These are phyloP conservation scores for Daldinia loculata DNA, from an alignment of 495 filamentous ascomycete species.

Conservation along the genomic window DNA sequence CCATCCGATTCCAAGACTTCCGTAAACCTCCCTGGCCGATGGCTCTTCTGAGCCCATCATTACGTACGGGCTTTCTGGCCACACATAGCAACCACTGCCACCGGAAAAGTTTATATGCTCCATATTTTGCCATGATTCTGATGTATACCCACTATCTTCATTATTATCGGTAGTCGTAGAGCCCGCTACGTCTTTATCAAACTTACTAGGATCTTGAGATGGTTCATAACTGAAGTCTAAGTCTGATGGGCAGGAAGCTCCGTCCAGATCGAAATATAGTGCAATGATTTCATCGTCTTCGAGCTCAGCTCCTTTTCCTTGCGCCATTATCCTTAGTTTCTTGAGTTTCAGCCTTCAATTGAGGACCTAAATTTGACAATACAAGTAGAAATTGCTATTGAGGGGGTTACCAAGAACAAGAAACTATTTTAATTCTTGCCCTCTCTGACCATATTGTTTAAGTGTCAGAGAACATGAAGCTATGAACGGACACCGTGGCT, in stretches of 20 bases:
- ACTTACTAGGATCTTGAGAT: not conserved
- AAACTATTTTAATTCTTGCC: not conserved
- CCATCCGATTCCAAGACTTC: not conserved
- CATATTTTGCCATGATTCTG: not conserved
- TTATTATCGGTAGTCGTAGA: constrained; percentile 2
- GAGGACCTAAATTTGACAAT: not conserved
- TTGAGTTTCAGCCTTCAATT: not conserved
- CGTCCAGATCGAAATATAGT: constrained; percentile 22
- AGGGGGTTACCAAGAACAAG: not conserved
- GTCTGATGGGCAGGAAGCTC: not conserved
- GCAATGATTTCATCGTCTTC: constrained; percentile 14
- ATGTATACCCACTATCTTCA: not conserved
- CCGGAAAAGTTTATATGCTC: constrained; percentile 17
- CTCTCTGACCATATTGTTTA: not conserved
- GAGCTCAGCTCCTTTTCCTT: not conserved
- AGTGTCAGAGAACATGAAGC: not conserved
- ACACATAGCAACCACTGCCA: constrained; percentile 3
- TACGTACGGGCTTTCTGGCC: constrained; percentile 13
- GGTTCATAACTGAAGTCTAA: not conserved
- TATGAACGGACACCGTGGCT: not conserved
- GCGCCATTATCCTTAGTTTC: not conserved
- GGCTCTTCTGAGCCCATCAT: not conserved
- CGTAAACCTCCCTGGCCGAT: not conserved
- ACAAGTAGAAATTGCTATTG: not conserved
- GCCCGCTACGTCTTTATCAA: constrained; percentile 1